These are phyloP conservation scores for Halocafeteria seosinensis DNA, from an alignment of 108 stramenopile species.

Conservation along the genomic window DNA sequence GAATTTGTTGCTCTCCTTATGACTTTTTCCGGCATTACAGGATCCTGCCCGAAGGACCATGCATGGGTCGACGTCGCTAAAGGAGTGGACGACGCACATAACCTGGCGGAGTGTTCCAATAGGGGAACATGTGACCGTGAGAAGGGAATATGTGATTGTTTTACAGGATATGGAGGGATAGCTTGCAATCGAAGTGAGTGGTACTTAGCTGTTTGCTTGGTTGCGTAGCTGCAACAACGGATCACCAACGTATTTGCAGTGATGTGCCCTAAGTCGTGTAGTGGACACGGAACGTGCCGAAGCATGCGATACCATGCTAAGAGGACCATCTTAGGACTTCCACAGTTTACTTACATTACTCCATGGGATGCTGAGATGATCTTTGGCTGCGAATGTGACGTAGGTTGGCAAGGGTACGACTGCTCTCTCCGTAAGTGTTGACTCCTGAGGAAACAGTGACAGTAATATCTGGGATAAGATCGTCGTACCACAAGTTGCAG, in stretches of 20 bases:
- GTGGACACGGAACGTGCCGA: background rate
- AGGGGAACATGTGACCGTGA: background rate
- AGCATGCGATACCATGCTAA: background rate
- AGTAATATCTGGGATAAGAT: slow-evolving; percentile 18
- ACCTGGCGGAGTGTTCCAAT: background rate
- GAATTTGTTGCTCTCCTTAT: background rate
- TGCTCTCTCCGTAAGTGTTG: background rate
- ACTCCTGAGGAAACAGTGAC: slow-evolving; percentile 15
- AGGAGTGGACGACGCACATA: background rate
- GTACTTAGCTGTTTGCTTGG: background rate
- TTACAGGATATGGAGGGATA: background rate
- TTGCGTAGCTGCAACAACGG: background rate
- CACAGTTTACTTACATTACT: background rate
- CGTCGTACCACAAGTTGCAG: slow-evolving; percentile 14
- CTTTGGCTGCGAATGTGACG: slow-evolving; percentile 21
- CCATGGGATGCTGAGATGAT: slow-evolving; percentile 28
- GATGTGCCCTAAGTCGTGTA: background rate
- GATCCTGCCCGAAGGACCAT: background rate
- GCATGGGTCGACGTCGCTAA: background rate
- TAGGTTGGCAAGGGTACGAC: slow-evolving; percentile 5
- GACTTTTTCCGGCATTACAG: background rate
- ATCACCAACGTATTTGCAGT: background rate
- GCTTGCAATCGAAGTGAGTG: background rate
- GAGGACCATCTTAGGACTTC: background rate
- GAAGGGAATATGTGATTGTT: background rate